These are phyloP conservation scores for Fusarium kyushuense DNA, from an alignment of 2,329 filamentous ascomycete genomes.

Conservation along the genomic window DNA sequence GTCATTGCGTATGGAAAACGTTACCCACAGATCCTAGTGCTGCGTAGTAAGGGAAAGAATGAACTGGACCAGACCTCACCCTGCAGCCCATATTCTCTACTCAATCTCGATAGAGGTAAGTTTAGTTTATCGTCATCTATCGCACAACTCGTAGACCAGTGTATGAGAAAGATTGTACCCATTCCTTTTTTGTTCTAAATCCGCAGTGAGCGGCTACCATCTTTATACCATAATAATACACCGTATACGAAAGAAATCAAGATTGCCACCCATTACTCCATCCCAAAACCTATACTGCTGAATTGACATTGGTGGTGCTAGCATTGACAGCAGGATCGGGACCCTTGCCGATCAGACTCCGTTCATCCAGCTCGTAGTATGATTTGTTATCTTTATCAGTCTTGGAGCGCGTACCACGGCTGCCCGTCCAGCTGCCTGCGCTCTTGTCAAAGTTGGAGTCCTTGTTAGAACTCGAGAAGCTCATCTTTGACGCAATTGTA, in stretches of 20 bases:
- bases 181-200: not conserved
- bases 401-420: slow-evolving; percentile 33
- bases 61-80: not conserved
- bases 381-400: slow-evolving; percentile 36
- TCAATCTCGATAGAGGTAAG: too few relatives aligned
- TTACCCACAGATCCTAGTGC: not conserved
- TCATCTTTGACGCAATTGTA: slow-evolving; percentile 38
- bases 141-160: too few relatives aligned
- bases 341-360: slow-evolving; percentile 32
- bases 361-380: slow-evolving; percentile 37
- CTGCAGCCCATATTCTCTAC: not conserved
- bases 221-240: not conserved
- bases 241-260: not conserved
- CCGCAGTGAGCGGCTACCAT: not conserved
- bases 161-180: too few relatives aligned
- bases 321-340: not conserved
- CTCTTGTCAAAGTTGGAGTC: slow-evolving; percentile 20
- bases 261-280: not conserved
- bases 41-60: not conserved
- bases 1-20: not conserved
- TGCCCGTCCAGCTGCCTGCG: slow-evolving; percentile 30
- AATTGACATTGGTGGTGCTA: slow-evolving; percentile 9
- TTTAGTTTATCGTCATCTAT: too few relatives aligned
- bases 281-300: not conserved
- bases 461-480: slow-evolving; percentile 18